phyloP scores from a whole-genome alignment of 2,329 filamentous ascomycete genomes.

The Rutstroemia sp. region DNA sequence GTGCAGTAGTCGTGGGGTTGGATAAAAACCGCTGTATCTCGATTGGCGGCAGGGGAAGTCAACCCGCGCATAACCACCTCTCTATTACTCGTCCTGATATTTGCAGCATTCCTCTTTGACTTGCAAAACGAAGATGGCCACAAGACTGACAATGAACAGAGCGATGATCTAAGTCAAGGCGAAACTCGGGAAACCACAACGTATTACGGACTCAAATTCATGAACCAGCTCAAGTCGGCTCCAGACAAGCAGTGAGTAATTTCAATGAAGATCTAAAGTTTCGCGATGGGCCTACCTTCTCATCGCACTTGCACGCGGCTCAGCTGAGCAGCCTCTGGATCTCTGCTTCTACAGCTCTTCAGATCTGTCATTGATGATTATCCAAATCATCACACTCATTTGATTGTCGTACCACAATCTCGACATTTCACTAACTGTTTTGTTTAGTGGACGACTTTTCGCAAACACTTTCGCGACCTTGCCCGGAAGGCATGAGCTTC shows the following conservation, averaged over 20 bases:
- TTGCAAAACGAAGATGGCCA: slow-evolving; percentile 9
- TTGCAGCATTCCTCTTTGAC: not conserved
- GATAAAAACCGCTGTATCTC: slow-evolving; percentile 11
- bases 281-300: not conserved
- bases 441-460: slow-evolving; percentile 60
- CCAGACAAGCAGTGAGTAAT: slow-evolving; percentile 70
- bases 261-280: not conserved
- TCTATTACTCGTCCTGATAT: not conserved
- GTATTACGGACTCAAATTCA: slow-evolving; percentile 62
- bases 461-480: slow-evolving; percentile 69
- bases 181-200: slow-evolving; percentile 65
- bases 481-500: slow-evolving; percentile 53
- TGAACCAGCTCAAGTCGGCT: slow-evolving; percentile 68
- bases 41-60: slow-evolving; percentile 19
- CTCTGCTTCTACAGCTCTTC: not conserved
- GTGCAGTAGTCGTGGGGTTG: slow-evolving; percentile 6
- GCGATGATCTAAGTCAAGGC: slow-evolving; percentile 22
- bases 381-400: not conserved
- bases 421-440: slow-evolving; percentile 8
- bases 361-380: not conserved
- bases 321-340: not conserved
- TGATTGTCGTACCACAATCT: not conserved
- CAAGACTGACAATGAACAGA: slow-evolving; percentile 27
- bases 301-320: not conserved
- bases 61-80: slow-evolving; percentile 14